These are phyloP conservation scores for Plasmodium cynomolgi DNA, from an alignment of 169 alveolate genomes.

Conservation along the genomic window DNA sequence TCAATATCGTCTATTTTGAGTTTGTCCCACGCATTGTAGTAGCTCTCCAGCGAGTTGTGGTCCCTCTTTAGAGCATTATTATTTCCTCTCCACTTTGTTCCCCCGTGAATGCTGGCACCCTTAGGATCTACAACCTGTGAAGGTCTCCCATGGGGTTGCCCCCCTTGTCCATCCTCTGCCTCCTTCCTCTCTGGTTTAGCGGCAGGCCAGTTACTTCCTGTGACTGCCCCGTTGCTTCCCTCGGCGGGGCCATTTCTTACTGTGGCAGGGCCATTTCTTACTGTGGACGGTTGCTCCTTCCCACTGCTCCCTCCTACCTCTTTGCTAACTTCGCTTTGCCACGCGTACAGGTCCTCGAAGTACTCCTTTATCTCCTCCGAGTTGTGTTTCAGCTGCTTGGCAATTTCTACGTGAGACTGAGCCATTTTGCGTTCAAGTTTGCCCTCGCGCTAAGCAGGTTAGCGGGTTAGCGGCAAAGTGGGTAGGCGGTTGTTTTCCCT, in stretches of 20 bases:
- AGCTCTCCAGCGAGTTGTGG: constrained; percentile 42
- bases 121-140: neutral
- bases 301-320: neutral
- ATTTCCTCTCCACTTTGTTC: neutral
- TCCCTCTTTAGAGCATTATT: constrained; percentile 39
- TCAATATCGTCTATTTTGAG: constrained; percentile 36
- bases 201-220: neutral
- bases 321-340: constrained; percentile 58
- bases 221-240: neutral
- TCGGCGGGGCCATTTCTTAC: neutral
- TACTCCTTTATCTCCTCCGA: constrained; percentile 65
- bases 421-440: constrained; percentile 25
- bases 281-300: neutral
- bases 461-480: neutral
- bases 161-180: neutral
- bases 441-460: neutral
- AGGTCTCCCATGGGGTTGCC: neutral
- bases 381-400: constrained; percentile 70
- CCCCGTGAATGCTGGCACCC: neutral
- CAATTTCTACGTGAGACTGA: constrained; percentile 68
- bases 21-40: constrained; percentile 66
- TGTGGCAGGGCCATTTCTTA: neutral
- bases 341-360: constrained; percentile 66
- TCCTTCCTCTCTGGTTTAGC: neutral
- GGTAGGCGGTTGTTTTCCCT: neutral